phyloP scores from a whole-genome alignment of 495 filamentous ascomycete genomes.

The Hypoxylon lenormandii region DNA sequence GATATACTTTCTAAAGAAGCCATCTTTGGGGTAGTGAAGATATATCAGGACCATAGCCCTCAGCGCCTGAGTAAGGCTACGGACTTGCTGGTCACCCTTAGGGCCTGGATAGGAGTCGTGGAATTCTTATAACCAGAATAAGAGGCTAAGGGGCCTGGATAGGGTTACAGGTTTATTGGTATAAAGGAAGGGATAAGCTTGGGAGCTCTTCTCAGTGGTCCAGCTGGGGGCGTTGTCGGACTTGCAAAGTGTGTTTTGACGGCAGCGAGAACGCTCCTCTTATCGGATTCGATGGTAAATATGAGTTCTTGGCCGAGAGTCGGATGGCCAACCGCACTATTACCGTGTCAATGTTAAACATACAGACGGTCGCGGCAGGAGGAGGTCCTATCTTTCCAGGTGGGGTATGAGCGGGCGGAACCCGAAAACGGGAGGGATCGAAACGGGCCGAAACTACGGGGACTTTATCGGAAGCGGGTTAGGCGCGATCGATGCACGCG shows the following conservation, averaged over 20 bases:
- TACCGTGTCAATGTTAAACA: slow-evolving; percentile 80
- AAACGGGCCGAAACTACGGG: slow-evolving; percentile 81
- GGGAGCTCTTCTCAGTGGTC: slow-evolving; percentile 39
- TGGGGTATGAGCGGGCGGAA: slow-evolving; percentile 74
- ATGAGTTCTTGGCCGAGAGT: too few species aligned
- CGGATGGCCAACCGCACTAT: too few species aligned
- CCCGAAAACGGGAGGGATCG: slow-evolving; percentile 60
- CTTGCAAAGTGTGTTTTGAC: slow-evolving; percentile 94
- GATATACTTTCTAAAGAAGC: too few species aligned
- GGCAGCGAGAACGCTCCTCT: slow-evolving; percentile 83
- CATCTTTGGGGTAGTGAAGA: too few species aligned
- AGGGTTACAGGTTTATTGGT: too few species aligned
- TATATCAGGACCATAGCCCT: too few species aligned
- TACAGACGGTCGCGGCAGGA: slow-evolving; percentile 76
- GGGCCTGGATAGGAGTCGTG: too few species aligned
- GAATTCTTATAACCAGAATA: too few species aligned
- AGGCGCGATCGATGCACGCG: slow-evolving; percentile 90
- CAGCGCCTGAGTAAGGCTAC: too few species aligned
- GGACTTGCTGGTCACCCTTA: too few species aligned
- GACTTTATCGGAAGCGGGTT: slow-evolving; percentile 84
- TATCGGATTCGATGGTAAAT: slow-evolving; percentile 76
- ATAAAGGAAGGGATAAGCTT: too few species aligned
- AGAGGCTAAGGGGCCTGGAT: too few species aligned
- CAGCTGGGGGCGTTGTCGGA: slow-evolving; percentile 85
- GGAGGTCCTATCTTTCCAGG: slow-evolving; percentile 58